These are phyloP conservation scores for Plectosphaerella cucumerina DNA, from an alignment of 2,329 filamentous ascomycete genomes.

Conservation along the genomic window DNA sequence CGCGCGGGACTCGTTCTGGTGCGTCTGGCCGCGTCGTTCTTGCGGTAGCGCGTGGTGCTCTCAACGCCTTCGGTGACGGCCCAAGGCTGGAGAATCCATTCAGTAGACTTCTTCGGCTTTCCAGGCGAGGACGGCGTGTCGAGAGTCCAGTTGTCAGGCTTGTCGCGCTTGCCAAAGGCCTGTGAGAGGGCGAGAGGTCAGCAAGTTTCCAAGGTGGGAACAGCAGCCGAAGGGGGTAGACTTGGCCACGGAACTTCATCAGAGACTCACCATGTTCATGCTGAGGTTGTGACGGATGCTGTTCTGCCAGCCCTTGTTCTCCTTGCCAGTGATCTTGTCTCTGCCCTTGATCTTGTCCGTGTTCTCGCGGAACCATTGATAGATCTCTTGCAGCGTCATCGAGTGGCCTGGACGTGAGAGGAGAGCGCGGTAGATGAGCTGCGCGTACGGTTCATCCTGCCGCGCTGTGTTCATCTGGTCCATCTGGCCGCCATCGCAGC, in stretches of 20 bases:
- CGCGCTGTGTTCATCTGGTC: neutral
- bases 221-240: neutral
- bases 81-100: conserved; percentile 73
- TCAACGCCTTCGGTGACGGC: conserved; percentile 70
- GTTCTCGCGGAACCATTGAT: conserved; percentile 81
- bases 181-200: conserved; percentile 9
- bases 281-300: conserved; percentile 93
- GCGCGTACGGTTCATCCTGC: conserved; percentile 68
- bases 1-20: conserved; percentile 19
- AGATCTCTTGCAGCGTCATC: conserved; percentile 82
- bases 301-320: conserved; percentile 81
- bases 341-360: conserved; percentile 68
- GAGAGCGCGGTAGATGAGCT: conserved; percentile 74
- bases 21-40: conserved; percentile 10
- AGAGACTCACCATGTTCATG: conserved; percentile 77
- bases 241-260: neutral
- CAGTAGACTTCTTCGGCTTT: conserved; percentile 53
- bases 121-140: conserved; percentile 41
- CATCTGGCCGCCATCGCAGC: neutral
- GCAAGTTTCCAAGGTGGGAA: neutral
- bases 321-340: neutral
- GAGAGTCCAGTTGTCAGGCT: conserved; percentile 23
- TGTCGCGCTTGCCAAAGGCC: conserved; percentile 39
- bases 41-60: conserved; percentile 72
- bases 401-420: conserved; percentile 60